Conservation (phyloP, 2,329 filamentous ascomycete species). For the Rhynchosporium agropyri region DNA sequence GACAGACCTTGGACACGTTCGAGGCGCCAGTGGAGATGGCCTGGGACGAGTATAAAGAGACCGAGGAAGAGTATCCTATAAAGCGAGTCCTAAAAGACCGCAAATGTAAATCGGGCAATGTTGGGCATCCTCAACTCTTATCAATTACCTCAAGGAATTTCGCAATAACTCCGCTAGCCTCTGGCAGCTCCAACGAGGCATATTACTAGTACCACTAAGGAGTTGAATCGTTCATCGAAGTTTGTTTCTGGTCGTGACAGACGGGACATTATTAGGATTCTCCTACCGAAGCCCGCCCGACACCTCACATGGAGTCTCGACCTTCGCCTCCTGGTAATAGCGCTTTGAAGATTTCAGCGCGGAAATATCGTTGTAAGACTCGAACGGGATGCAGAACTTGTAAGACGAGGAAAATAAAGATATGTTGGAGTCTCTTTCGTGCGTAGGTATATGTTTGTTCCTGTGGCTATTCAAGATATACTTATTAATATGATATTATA, state of each 20-base stretch:
- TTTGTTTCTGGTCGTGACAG: not conserved
- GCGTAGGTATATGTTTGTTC: slow-evolving; percentile 1
- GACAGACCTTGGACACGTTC: slow-evolving; percentile 43
- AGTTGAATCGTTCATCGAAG: not conserved
- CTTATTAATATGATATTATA: not conserved
- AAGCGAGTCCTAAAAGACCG: slow-evolving; percentile 45
- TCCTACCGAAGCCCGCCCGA: not conserved
- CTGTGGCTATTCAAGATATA: not conserved
- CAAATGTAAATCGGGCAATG: too few species aligned
- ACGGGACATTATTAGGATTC: not conserved
- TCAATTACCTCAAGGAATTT: too few species aligned
- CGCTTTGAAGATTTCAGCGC: slow-evolving; percentile 28
- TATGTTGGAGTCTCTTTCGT: slow-evolving; percentile 22
- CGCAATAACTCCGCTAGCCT: too few species aligned
- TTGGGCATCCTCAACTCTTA: too few species aligned
- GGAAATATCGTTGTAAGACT: slow-evolving; percentile 43
- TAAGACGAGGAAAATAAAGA: slow-evolving; percentile 48
- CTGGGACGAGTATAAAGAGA: slow-evolving; percentile 50
- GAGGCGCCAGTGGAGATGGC: slow-evolving; percentile 46
- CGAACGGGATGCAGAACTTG: slow-evolving; percentile 46
- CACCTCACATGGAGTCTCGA: slow-evolving; percentile 10
- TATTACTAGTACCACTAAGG: too few species aligned
- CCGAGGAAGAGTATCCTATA: slow-evolving; percentile 55
- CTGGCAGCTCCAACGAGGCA: too few species aligned
- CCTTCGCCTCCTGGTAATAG: slow-evolving; percentile 3